Evolutionary conservation across 768 basidiomycete genomes (phyloP).

Genomic region (Boletus reticuloceps): DNA sequence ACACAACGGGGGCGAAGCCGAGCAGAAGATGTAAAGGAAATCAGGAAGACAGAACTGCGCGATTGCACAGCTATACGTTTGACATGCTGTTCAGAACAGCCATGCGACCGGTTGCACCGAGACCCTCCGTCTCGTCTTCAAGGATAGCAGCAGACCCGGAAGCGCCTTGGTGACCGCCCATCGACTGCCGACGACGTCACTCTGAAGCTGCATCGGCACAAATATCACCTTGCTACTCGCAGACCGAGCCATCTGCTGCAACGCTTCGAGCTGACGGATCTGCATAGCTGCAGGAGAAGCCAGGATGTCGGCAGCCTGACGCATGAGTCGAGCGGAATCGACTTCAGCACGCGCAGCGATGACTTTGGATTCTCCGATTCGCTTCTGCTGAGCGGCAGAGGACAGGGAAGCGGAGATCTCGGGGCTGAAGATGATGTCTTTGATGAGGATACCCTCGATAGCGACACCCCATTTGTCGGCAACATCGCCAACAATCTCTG

Average conservation of each 20-base stretch:
- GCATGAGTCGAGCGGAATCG: conserved; percentile 92
- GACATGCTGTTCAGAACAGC: conserved; percentile 23
- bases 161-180: conserved; percentile 16
- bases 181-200: conserved; percentile 56
- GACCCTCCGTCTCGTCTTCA: conserved; percentile 24
- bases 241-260: conserved; percentile 92
- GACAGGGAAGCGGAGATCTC: conserved; percentile 91
- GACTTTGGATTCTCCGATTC: conserved; percentile 95
- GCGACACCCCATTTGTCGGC: conserved; percentile 97
- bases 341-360: conserved; percentile 96
- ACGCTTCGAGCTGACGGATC: conserved; percentile 93
- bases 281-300: conserved; percentile 97
- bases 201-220: conserved; percentile 89
- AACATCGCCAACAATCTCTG: conserved; percentile 90
- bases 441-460: conserved; percentile 94
- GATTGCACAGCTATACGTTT: conserved; percentile 17
- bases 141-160: conserved; percentile 21
- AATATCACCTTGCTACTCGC: conserved; percentile 91
- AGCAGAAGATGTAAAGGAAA: background rate
- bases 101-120: conserved; percentile 26
- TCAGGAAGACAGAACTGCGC: background rate
- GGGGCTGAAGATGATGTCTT: conserved; percentile 89
- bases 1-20: background rate
- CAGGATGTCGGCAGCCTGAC: conserved; percentile 93
- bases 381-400: conserved; percentile 94